phyloP scores from a whole-genome alignment of 768 basidiomycete genomes.

The Mrakia blollopis region DNA sequence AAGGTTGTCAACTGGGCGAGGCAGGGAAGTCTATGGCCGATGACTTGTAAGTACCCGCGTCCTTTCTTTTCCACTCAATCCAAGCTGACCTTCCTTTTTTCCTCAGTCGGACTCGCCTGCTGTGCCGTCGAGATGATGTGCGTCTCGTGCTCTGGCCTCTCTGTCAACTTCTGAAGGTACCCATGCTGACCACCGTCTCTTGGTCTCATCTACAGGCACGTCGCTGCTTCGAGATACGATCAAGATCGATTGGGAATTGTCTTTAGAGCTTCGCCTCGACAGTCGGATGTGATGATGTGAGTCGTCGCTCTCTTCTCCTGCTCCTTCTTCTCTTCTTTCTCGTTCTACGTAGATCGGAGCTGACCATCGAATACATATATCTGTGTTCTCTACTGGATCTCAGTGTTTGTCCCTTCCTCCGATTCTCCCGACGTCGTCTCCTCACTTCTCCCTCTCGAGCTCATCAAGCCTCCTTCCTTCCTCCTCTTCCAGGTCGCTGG shows the following conservation, averaged over 20 bases:
- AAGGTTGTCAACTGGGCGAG: conserved; percentile 98
- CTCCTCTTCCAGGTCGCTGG: conserved; percentile 62
- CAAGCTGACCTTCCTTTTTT: neutral
- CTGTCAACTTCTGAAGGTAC: neutral
- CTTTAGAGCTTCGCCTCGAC: conserved; percentile 95
- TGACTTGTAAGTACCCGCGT: conserved; percentile 54
- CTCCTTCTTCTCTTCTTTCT: neutral
- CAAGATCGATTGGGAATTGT: conserved; percentile 95
- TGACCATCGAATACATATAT: conserved; percentile 60
- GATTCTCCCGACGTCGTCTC: neutral
- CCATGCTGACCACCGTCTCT: neutral
- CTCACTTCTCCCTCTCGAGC: neutral
- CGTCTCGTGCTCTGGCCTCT: neutral
- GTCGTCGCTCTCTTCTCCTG: neutral
- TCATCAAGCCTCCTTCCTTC: neutral
- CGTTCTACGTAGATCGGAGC: conserved; percentile 57
- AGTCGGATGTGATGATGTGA: conserved; percentile 34
- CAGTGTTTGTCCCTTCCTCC: neutral
- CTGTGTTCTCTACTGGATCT: neutral
- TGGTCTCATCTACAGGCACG: conserved; percentile 77
- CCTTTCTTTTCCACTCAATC: neutral
- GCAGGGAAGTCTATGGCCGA: conserved; percentile 99
- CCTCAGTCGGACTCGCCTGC: conserved; percentile 73
- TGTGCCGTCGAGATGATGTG: conserved; percentile 78
- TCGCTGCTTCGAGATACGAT: conserved; percentile 98